Evolutionary conservation across 345 rosid genomes (phyloP).

Genomic region (Jatropha curcas): DNA sequence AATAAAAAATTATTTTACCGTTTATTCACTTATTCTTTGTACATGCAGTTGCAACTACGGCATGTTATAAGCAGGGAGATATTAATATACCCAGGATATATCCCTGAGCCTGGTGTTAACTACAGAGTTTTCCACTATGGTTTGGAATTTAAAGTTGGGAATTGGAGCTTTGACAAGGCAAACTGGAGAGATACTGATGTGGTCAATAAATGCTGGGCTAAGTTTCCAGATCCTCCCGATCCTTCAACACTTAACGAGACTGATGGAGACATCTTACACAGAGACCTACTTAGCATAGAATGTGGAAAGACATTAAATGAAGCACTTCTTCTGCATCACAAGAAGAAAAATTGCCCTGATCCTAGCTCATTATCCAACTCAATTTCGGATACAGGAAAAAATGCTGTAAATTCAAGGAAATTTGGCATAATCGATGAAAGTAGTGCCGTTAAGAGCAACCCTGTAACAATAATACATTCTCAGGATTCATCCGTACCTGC

Average conservation of each 20-base stretch:
- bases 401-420: slow-evolving; percentile 43
- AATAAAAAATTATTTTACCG: background rate
- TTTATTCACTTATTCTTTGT: slow-evolving; percentile 12
- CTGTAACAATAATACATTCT: slow-evolving; percentile 23
- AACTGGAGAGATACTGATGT: slow-evolving; percentile 78
- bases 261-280: slow-evolving; percentile 44
- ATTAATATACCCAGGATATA: slow-evolving; percentile 83
- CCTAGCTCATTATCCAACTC: slow-evolving; percentile 36
- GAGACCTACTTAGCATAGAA: slow-evolving; percentile 91
- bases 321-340: slow-evolving; percentile 79
- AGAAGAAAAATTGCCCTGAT: slow-evolving; percentile 66
- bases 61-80: slow-evolving; percentile 72
- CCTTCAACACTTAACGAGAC: slow-evolving; percentile 55
- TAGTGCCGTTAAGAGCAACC: slow-evolving; percentile 29
- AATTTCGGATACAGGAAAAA: slow-evolving; percentile 22
- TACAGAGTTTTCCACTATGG: slow-evolving; percentile 97
- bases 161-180: slow-evolving; percentile 98
- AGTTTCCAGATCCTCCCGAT: slow-evolving; percentile 86
- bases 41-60: slow-evolving; percentile 74
- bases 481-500: slow-evolving; percentile 37
- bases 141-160: slow-evolving; percentile 78
- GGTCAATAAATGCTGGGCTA: slow-evolving; percentile 83
- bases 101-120: slow-evolving; percentile 73
- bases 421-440: slow-evolving; percentile 35
- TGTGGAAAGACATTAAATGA: slow-evolving; percentile 79